Evolutionary conservation across 805 yeast genomes (phyloP).

Genomic region (Metschnikowia picachoensis): DNA sequence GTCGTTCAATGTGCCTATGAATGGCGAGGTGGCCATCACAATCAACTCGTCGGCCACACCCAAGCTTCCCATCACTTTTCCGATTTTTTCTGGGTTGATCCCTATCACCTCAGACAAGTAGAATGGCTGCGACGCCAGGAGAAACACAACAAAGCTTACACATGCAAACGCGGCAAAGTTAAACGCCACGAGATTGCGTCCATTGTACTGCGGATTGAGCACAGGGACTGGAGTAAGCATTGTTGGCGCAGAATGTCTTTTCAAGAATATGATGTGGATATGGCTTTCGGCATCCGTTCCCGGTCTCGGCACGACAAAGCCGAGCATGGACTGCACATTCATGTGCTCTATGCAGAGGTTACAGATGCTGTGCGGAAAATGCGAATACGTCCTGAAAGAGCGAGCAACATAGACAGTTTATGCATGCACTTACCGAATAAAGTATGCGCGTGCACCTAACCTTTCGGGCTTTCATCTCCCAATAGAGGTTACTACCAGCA

Average conservation of each 20-base stretch:
- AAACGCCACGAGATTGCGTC: constrained; percentile 30
- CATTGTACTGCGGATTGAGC: constrained; percentile 15
- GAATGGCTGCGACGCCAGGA: constrained; percentile 40
- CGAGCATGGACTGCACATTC: constrained; percentile 1
- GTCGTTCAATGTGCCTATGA: constrained; percentile 62
- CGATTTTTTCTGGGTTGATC: constrained; percentile 24
- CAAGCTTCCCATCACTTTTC: constrained; percentile 31
- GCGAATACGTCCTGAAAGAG: too few species aligned
- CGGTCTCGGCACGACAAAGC: constrained; percentile 2
- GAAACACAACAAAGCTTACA: constrained; percentile 36
- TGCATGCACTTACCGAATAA: too few species aligned
- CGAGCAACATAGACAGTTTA: too few species aligned
- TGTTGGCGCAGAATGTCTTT: background rate
- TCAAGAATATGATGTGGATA: background rate
- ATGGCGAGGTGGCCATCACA: constrained; percentile 51
- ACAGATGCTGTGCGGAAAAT: too few species aligned
- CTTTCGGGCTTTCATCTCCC: too few species aligned
- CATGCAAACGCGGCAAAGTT: constrained; percentile 36
- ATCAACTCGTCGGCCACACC: constrained; percentile 58
- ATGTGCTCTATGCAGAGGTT: background rate
- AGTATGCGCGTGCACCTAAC: too few species aligned
- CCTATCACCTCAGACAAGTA: constrained; percentile 32
- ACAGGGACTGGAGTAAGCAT: background rate
- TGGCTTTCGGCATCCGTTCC: background rate
- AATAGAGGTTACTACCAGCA: too few species aligned